Percentiles rank a stretch among this genome's conserved stretches.
These are phyloP conservation scores for Colletotrichum magnum DNA, from an alignment of 2,329 filamentous ascomycete genomes.

Conservation along the genomic window DNA sequence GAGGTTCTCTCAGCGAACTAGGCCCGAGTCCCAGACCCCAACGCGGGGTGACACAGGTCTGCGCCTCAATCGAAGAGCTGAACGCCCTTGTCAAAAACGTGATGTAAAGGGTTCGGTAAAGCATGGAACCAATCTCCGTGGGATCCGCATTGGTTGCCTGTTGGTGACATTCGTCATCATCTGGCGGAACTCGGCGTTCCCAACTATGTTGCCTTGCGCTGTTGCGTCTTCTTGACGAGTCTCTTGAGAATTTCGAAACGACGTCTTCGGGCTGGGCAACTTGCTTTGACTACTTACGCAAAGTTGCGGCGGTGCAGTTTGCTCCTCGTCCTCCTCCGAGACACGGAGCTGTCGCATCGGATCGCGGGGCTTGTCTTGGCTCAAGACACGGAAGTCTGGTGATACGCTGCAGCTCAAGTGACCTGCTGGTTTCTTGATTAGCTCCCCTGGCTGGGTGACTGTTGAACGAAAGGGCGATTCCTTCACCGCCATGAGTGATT, in stretches of 20 bases:
- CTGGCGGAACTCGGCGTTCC: neutral
- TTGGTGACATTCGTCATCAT: neutral
- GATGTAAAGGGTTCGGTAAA: constrained; percentile 1
- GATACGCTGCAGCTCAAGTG: constrained; percentile 6
- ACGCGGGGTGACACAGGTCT: constrained; percentile 18
- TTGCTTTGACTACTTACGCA: neutral
- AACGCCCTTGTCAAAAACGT: neutral
- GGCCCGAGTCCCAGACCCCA: neutral
- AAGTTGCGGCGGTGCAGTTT: neutral
- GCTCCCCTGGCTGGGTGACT: neutral
- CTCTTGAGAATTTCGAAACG: neutral
- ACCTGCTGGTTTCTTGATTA: neutral
- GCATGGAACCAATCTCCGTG: constrained; percentile 27
- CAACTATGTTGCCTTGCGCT: neutral
- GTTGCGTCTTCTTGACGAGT: neutral
- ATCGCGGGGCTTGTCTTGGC: neutral
- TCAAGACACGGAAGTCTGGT: neutral
- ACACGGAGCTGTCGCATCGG: constrained; percentile 22
- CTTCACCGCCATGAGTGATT: constrained; percentile 25
- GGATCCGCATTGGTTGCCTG: constrained; percentile 12
- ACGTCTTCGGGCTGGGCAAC: neutral
- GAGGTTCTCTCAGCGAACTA: neutral
- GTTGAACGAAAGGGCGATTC: neutral
- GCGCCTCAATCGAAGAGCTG: constrained; percentile 36
- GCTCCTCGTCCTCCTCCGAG: neutral